Percentiles rank a stretch among this genome's conserved stretches.
phyloP scores from a whole-genome alignment of 2,329 filamentous ascomycete species.

The Cladophialophora yegresii region DNA sequence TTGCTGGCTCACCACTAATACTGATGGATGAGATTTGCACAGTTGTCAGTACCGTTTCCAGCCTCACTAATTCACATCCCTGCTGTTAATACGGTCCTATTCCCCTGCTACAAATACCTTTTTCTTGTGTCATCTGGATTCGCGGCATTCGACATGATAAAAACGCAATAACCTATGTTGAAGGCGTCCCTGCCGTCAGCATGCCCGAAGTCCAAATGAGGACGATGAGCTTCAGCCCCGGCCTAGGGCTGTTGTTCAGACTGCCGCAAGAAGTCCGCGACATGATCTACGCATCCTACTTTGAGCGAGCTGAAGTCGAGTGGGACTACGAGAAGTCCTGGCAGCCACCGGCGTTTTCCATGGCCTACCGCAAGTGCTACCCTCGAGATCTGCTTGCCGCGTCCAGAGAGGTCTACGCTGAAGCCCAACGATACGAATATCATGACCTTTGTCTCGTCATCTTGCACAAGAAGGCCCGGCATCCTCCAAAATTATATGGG shows the following conservation, averaged over 20 bases:
- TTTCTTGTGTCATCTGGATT: neutral
- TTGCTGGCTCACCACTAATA: neutral
- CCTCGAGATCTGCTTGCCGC: neutral
- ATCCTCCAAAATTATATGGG: neutral
- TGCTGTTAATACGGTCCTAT: neutral
- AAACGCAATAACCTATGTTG: neutral
- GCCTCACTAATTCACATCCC: neutral
- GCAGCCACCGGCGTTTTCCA: neutral
- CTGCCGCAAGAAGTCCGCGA: neutral
- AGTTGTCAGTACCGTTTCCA: neutral
- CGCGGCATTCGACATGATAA: too few species aligned
- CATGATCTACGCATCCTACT: neutral
- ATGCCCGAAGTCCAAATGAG: neutral
- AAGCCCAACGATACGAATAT: constrained; percentile 1
- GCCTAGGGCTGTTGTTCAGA: neutral
- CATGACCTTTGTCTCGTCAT: constrained; percentile 1
- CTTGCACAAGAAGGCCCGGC: neutral
- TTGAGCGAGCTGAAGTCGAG: neutral
- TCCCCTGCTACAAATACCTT: neutral
- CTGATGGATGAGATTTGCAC: neutral
- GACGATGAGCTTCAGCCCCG: neutral
- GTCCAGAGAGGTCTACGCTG: neutral
- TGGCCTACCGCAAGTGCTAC: neutral
- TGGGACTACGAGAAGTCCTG: neutral
- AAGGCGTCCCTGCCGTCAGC: neutral